Percentiles rank a stretch among this genome's conserved stretches.
These are phyloP conservation scores for Protea cynaroides DNA, from an alignment of 164 flowering plant genomes.

Conservation along the genomic window DNA sequence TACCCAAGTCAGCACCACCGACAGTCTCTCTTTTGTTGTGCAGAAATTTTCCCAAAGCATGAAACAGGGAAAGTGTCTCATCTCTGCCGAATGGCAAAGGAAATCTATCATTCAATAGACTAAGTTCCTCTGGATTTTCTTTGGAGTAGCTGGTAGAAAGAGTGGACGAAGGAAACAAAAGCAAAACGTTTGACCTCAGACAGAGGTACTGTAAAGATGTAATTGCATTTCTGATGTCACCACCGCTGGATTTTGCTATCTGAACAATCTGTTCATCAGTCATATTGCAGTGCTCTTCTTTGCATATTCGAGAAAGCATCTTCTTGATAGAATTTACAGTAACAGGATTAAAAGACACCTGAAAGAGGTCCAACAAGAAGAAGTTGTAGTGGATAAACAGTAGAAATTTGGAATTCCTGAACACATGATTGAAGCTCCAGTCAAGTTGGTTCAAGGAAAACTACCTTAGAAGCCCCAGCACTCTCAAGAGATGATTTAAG, in stretches of 20 bases:
- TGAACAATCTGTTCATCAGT: constrained; percentile 54
- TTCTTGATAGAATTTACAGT: constrained; percentile 74
- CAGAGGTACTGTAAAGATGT: constrained; percentile 75
- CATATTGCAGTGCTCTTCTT: constrained; percentile 45
- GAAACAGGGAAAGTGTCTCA: constrained; percentile 84
- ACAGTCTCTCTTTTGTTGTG: constrained; percentile 86
- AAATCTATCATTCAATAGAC: constrained; percentile 20
- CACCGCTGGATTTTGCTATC: constrained; percentile 84
- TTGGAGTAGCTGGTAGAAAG: constrained; percentile 11
- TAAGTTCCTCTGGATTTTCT: constrained; percentile 16
- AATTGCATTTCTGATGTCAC: constrained; percentile 93
- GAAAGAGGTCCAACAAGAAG: constrained; percentile 20
- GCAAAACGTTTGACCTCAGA: constrained; percentile 32
- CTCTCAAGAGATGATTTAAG: constrained; percentile 56
- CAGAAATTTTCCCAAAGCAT: constrained; percentile 94
- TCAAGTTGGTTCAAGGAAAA: constrained; percentile 11
- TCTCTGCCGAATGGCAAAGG: constrained; percentile 67
- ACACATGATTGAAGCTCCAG: background rate
- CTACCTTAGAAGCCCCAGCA: constrained; percentile 87
- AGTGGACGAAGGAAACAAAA: constrained; percentile 22
- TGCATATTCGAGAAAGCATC: constrained; percentile 66
- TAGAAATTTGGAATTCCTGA: background rate
- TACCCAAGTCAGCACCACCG: constrained; percentile 38
- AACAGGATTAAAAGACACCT: constrained; percentile 88
- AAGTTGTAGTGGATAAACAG: constrained; percentile 12